These are phyloP conservation scores for Mycosphaerella sp. DNA, from an alignment of 2,329 filamentous ascomycete species.

Conservation along the genomic window DNA sequence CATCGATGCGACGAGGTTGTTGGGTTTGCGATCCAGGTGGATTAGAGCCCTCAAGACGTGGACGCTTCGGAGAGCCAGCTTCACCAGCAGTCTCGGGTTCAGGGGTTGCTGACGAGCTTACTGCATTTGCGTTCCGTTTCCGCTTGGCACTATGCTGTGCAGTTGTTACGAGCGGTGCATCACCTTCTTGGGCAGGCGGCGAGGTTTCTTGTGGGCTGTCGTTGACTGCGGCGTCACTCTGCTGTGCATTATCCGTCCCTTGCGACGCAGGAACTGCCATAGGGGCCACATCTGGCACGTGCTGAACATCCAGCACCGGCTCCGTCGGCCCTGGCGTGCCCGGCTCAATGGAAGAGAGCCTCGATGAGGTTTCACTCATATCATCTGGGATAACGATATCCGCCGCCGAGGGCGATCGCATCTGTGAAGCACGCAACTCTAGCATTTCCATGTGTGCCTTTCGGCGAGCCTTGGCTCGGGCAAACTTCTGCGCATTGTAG, in stretches of 20 bases:
- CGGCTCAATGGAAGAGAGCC: slow-evolving; percentile 18
- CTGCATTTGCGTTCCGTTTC: slow-evolving; percentile 15
- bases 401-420: slow-evolving; percentile 3
- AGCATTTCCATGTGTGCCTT: slow-evolving; percentile 18
- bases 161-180: neutral
- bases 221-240: neutral
- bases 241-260: neutral
- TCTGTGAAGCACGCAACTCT: slow-evolving; percentile 12
- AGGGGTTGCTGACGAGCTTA: slow-evolving; percentile 8
- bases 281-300: slow-evolving; percentile 5
- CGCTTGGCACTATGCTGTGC: slow-evolving; percentile 8
- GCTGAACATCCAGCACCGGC: neutral
- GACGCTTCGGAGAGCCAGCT: slow-evolving; percentile 19
- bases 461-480: slow-evolving; percentile 29
- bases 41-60: slow-evolving; percentile 7
- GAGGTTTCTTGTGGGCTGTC: slow-evolving; percentile 4
- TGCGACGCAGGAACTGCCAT: slow-evolving; percentile 3
- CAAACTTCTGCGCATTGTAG: slow-evolving; percentile 39
- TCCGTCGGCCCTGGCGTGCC: slow-evolving; percentile 8
- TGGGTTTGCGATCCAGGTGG: neutral
- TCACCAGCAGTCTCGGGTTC: slow-evolving; percentile 4
- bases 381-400: slow-evolving; percentile 19
- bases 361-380: slow-evolving; percentile 19
- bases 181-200: slow-evolving; percentile 9
- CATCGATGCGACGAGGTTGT: slow-evolving; percentile 31